These are phyloP conservation scores for Cladosporium sp. DNA, from an alignment of 2,329 filamentous ascomycete genomes.

Conservation along the genomic window DNA sequence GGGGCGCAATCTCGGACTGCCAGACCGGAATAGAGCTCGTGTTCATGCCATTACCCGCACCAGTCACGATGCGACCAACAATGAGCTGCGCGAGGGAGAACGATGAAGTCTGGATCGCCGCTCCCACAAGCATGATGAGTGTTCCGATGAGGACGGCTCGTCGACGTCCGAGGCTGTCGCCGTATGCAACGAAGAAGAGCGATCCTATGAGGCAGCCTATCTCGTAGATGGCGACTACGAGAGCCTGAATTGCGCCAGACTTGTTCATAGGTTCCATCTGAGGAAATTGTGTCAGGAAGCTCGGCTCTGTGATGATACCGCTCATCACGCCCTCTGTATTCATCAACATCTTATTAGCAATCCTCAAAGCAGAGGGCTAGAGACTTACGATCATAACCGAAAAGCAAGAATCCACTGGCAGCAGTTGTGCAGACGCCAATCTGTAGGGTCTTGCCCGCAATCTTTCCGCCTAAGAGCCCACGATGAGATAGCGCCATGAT, in stretches of 20 bases:
- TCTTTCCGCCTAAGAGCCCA: not conserved
- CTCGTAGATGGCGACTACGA: constrained; percentile 47
- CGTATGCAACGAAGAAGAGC: constrained; percentile 36
- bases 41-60: constrained; percentile 42
- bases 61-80: constrained; percentile 43
- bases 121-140: constrained; percentile 39
- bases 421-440: not conserved
- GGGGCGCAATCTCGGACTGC: constrained; percentile 47
- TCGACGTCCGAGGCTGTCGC: constrained; percentile 43
- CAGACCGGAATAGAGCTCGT: constrained; percentile 45
- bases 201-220: constrained; percentile 44
- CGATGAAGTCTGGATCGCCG: constrained; percentile 41
- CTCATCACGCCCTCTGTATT: constrained; percentile 11
- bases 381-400: not conserved
- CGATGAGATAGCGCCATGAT: not conserved
- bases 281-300: not conserved
- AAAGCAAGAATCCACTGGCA: not conserved
- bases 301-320: constrained; percentile 12
- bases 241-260: constrained; percentile 21
- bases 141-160: constrained; percentile 42
- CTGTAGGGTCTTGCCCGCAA: not conserved
- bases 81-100: constrained; percentile 45
- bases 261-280: not conserved
- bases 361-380: too few species aligned
- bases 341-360: not conserved